Evolutionary conservation across 305 asterid species (phyloP).

Genomic region (Fraxinus xanthoxyloides): DNA sequence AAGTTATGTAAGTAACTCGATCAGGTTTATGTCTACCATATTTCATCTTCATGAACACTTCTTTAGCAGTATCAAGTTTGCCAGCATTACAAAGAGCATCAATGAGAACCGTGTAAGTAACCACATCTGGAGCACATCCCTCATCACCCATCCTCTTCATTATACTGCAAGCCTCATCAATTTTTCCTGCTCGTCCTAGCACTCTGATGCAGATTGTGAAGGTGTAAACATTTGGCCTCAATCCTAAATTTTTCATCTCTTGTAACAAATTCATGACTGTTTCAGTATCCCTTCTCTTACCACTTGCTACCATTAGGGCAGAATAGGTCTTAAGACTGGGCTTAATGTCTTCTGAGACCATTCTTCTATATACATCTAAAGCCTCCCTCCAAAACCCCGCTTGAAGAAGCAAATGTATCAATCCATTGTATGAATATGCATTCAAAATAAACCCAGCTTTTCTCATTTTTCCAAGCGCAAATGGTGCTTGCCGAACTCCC

Average conservation of each 20-base stretch:
- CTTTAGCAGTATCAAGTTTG: conserved; percentile 64
- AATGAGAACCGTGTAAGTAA: conserved; percentile 85
- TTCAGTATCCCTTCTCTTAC: conserved; percentile 71
- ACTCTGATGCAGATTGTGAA: conserved; percentile 90
- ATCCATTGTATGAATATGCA: conserved; percentile 89
- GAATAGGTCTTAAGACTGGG: conserved; percentile 95
- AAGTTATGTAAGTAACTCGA: conserved; percentile 83
- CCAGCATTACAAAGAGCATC: conserved; percentile 95
- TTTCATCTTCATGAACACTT: conserved; percentile 74
- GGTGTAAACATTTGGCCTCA: conserved; percentile 86
- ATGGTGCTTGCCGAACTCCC: conserved; percentile 63
- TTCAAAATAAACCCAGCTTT: conserved; percentile 63
- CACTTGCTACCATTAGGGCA: conserved; percentile 92
- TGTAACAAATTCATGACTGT: conserved; percentile 71
- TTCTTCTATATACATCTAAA: conserved; percentile 57
- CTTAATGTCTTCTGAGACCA: conserved; percentile 73
- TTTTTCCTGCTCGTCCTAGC: conserved; percentile 88
- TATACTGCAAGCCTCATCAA: conserved; percentile 58
- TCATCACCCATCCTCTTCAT: conserved; percentile 79
- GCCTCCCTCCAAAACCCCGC: conserved; percentile 75
- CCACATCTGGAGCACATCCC: conserved; percentile 91
- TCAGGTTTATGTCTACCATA: conserved; percentile 76
- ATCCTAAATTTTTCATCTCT: conserved; percentile 78
- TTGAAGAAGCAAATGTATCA: conserved; percentile 85
- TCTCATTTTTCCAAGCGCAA: conserved; percentile 77